These are phyloP conservation scores for Margaritispora aquatica DNA, from an alignment of 495 filamentous ascomycete species.

Conservation along the genomic window DNA sequence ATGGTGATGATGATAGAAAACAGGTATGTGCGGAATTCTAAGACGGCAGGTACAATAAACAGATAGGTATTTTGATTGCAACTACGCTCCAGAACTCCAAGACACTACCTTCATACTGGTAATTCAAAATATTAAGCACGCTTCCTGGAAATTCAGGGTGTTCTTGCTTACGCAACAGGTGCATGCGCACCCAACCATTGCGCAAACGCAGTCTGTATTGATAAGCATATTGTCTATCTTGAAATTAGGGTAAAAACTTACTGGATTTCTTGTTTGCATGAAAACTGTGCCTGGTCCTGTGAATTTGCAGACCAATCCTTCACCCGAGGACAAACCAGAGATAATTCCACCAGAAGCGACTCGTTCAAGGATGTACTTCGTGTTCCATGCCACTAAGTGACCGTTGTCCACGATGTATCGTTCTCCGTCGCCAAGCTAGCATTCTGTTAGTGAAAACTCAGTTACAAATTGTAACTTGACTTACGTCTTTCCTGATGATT, in stretches of 20 bases:
- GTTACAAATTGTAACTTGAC: conserved; percentile 24
- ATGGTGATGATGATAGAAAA: too few species aligned
- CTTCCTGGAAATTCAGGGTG: background rate
- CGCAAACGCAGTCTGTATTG: conserved; percentile 15
- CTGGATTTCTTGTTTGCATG: conserved; percentile 85
- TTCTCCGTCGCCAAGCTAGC: conserved; percentile 66
- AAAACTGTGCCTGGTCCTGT: conserved; percentile 89
- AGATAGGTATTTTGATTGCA: background rate
- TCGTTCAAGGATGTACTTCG: conserved; percentile 84
- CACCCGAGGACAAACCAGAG: conserved; percentile 66
- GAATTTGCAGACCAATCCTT: conserved; percentile 92
- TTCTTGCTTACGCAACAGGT: background rate
- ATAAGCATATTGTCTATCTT: background rate
- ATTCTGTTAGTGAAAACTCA: conserved; percentile 18
- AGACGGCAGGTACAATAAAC: background rate
- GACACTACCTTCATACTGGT: background rate
- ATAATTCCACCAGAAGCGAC: conserved; percentile 86
- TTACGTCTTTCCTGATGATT: conserved; percentile 90
- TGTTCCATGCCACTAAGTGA: conserved; percentile 96
- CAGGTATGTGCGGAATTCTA: too few species aligned
- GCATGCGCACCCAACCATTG: conserved; percentile 22
- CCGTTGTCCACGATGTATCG: conserved; percentile 93
- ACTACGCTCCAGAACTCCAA: conserved; percentile 4
- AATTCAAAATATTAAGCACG: too few species aligned
- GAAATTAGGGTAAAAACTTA: conserved; percentile 27